Evolutionary conservation across 2,329 filamentous ascomycete species (phyloP).

Genomic region (Phialophora expanda): DNA sequence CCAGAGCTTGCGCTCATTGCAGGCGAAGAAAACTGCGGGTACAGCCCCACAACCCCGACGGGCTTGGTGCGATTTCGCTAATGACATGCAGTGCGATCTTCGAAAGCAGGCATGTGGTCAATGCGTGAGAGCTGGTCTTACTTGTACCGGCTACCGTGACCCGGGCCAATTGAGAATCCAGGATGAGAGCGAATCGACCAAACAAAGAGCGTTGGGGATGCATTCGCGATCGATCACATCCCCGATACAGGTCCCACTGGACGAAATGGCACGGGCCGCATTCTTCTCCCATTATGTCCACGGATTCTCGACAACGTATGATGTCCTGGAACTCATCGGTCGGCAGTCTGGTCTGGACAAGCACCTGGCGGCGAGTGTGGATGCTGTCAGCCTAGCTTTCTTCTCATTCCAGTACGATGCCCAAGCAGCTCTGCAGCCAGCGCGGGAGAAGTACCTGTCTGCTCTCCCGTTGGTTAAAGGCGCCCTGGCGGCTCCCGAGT

Average conservation of each 20-base stretch:
- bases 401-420: slow-evolving; percentile 35
- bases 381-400: slow-evolving; percentile 40
- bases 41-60: not conserved
- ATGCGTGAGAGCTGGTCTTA: slow-evolving; percentile 42
- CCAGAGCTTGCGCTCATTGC: slow-evolving; percentile 36
- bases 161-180: slow-evolving; percentile 41
- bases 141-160: slow-evolving; percentile 44
- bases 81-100: slow-evolving; percentile 41
- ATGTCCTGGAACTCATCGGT: slow-evolving; percentile 31
- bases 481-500: slow-evolving; percentile 42
- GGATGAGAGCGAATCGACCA: slow-evolving; percentile 40
- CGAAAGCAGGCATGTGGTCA: slow-evolving; percentile 43
- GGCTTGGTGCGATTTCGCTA: slow-evolving; percentile 3
- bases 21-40: slow-evolving; percentile 38
- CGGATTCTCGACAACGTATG: slow-evolving; percentile 35
- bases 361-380: slow-evolving; percentile 40
- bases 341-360: slow-evolving; percentile 28
- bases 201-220: slow-evolving; percentile 17
- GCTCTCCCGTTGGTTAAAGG: slow-evolving; percentile 45
- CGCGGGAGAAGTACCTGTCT: slow-evolving; percentile 34
- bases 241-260: slow-evolving; percentile 24
- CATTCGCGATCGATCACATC: slow-evolving; percentile 1
- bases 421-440: slow-evolving; percentile 19
- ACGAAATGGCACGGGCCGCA: slow-evolving; percentile 36
- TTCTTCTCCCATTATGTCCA: slow-evolving; percentile 36